phyloP scores from a whole-genome alignment of 345 rosid genomes.

The Chamaenerion angustifolium region DNA sequence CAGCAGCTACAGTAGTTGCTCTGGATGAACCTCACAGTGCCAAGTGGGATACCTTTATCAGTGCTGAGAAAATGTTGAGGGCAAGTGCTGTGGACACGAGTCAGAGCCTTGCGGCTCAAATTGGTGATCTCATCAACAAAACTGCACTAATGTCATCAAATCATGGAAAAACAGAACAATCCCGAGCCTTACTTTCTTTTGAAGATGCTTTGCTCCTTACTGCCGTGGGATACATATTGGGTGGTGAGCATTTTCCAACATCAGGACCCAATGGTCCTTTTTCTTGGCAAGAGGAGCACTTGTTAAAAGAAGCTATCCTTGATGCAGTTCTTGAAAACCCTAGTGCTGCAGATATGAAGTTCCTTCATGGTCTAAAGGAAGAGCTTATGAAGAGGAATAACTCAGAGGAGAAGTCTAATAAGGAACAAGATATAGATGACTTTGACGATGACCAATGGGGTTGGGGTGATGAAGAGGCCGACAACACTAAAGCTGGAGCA shows the following conservation, averaged over 20 bases:
- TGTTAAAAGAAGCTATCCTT: slow-evolving; percentile 72
- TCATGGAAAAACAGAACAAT: slow-evolving; percentile 21
- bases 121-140: slow-evolving; percentile 72
- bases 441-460: slow-evolving; percentile 97
- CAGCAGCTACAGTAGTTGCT: slow-evolving; percentile 49
- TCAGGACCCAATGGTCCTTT: slow-evolving; percentile 85
- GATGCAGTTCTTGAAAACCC: slow-evolving; percentile 74
- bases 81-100: slow-evolving; percentile 86
- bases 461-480: slow-evolving; percentile 85
- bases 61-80: slow-evolving; percentile 78
- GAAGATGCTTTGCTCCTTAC: slow-evolving; percentile 69
- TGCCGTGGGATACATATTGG: slow-evolving; percentile 65
- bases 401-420: slow-evolving; percentile 26
- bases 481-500: slow-evolving; percentile 28
- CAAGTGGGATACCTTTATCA: slow-evolving; percentile 75
- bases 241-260: slow-evolving; percentile 92
- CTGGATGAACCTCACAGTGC: slow-evolving; percentile 55
- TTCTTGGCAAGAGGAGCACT: slow-evolving; percentile 97
- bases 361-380: slow-evolving; percentile 49
- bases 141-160: slow-evolving; percentile 41
- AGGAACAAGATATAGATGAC: slow-evolving; percentile 52
- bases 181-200: slow-evolving; percentile 51
- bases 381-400: slow-evolving; percentile 49
- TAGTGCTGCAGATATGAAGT: slow-evolving; percentile 49
- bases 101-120: slow-evolving; percentile 89